Base-by-base conservation (phyloP, 345 rosid species). In the Eucalyptus pauciflora region DNA sequence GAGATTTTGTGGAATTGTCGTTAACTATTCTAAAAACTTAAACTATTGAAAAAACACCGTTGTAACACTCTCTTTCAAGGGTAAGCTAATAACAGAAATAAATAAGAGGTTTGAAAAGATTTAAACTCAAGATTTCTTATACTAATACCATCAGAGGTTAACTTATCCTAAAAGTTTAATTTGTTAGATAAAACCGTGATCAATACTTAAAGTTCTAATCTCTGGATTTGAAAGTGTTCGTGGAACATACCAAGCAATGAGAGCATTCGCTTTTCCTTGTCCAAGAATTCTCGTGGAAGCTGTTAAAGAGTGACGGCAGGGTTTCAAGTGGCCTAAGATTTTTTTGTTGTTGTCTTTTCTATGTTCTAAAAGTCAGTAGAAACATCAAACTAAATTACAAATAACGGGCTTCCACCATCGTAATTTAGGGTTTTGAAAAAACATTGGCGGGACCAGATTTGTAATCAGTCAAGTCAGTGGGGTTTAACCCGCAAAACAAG, bases 1-100 rank as follows among this genome's bases (percentile, higher is more conserved):
- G 69, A 62, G 17, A 29, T 62, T 29, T 69, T 37, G 0, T 17
- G 24, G 24, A 10, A 69, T n/a, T n/a, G 2, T 8, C 5, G 37
- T 15, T 2, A 7, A 67, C 4, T 15, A 16, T 33, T 69, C 11
- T 69, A 33, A 69, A 31, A 69, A 4, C 7, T 33, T 33, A 69
- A 76, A 20, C 8, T 20, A 11, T 10, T 41, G 2, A 3, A 37
- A 37, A 2, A 18, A 18, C 4, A 14, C 25, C 1, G 2, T 10
- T 37, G 12, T 20, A 76, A 76, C 48, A 5, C 24, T 37, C 8
- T 25, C 46, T 6, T 20, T 37, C 8, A 10, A 10, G 14, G 13
- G 3, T 37, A 37, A 76, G 83, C 27, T 10, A 18, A 37, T 5
- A 20, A 37, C 2, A 22, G 2, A 76, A 24, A 20, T 6, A 6